phyloP scores from a whole-genome alignment of 495 filamentous ascomycete genomes.

The Tuber borchii region DNA sequence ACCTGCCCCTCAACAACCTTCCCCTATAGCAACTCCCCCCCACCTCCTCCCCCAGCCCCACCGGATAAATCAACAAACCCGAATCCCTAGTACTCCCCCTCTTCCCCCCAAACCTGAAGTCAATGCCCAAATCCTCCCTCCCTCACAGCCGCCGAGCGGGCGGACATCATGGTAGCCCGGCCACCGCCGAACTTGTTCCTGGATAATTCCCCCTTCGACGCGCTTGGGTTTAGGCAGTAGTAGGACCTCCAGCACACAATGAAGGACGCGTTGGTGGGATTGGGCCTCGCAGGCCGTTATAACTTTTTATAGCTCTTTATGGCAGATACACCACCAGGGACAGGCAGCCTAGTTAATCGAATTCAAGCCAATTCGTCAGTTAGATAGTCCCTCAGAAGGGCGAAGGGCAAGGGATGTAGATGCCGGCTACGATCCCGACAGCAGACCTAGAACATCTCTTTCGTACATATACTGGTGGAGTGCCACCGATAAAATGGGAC shows the following conservation, averaged over 20 bases:
- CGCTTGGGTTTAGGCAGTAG: constrained; percentile 62
- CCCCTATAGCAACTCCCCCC: constrained; percentile 52
- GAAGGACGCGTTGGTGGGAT: constrained; percentile 63
- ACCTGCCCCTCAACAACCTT: constrained; percentile 64
- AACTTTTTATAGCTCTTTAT: constrained; percentile 62
- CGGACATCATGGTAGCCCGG: constrained; percentile 52
- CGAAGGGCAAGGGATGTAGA: background rate
- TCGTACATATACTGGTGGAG: too few relatives aligned
- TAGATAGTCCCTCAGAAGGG: background rate
- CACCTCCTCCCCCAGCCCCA: constrained; percentile 54
- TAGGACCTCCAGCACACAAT: constrained; percentile 66
- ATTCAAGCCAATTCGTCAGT: constrained; percentile 28
- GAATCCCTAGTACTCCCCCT: constrained; percentile 73
- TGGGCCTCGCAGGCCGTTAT: constrained; percentile 58
- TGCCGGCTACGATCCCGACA: constrained; percentile 10
- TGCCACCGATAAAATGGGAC: too few relatives aligned
- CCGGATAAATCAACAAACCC: constrained; percentile 67
- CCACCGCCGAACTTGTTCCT: constrained; percentile 55
- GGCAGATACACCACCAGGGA: constrained; percentile 84
- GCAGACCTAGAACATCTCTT: too few relatives aligned
- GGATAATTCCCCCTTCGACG: constrained; percentile 52
- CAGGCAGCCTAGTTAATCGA: constrained; percentile 53
- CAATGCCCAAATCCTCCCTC: constrained; percentile 61
- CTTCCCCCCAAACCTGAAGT: constrained; percentile 64
- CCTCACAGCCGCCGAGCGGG: constrained; percentile 55